Evolutionary conservation across 768 basidiomycete species (phyloP).

Genomic region (Leccinum subtestaceum): DNA sequence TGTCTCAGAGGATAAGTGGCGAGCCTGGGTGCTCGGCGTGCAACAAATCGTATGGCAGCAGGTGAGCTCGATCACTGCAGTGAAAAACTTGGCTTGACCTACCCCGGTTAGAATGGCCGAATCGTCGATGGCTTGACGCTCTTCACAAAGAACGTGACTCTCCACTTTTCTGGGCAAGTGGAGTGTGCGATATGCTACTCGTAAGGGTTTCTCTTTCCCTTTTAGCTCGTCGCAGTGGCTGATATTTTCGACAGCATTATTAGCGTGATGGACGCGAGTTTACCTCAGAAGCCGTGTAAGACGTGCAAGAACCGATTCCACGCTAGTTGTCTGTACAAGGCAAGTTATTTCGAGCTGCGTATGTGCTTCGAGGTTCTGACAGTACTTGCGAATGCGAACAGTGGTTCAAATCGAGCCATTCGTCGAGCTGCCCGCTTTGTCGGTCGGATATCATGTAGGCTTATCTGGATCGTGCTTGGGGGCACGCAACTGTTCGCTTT

Average conservation of each 20-base stretch:
- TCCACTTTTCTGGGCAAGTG: constrained; percentile 93
- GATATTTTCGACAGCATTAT: constrained; percentile 61
- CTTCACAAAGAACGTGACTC: constrained; percentile 91
- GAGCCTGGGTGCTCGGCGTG: constrained; percentile 89
- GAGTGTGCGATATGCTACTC: constrained; percentile 98
- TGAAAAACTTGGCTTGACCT: background rate
- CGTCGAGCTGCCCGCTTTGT: constrained; percentile 88
- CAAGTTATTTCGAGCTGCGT: constrained; percentile 25
- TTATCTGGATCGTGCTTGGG: background rate
- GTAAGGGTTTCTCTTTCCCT: constrained; percentile 39
- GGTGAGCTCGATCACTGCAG: constrained; percentile 44
- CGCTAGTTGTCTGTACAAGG: constrained; percentile 88
- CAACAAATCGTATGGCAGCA: constrained; percentile 89
- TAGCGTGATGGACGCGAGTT: constrained; percentile 79
- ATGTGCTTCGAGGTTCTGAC: background rate
- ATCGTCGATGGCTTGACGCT: constrained; percentile 83
- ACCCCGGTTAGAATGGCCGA: constrained; percentile 67
- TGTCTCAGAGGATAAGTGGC: constrained; percentile 86
- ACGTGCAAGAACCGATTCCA: constrained; percentile 96
- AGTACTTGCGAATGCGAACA: constrained; percentile 30
- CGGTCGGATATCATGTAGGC: constrained; percentile 75
- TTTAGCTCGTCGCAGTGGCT: background rate
- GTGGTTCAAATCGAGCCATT: constrained; percentile 91
- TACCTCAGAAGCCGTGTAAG: constrained; percentile 89
- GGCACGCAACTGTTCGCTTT: background rate